Evolutionary conservation across 148 eudicot species (phyloP), one percentile per base, ranked within the genome.

Genomic region (Heliamphora exappendiculata): DNA sequence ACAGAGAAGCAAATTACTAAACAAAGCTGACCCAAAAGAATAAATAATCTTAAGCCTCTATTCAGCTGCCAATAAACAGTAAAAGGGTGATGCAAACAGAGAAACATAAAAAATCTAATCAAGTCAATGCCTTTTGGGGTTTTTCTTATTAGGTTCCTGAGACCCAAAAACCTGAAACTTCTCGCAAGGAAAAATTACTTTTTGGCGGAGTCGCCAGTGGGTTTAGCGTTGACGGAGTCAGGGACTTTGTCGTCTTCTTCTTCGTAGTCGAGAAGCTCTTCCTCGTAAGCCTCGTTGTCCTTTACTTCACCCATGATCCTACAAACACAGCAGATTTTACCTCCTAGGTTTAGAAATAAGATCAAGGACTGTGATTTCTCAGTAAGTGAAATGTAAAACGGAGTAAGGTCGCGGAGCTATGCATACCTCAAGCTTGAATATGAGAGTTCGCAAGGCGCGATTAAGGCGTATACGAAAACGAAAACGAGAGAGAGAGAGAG

Each of bases 221-320:
- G 50, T 67, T 85, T 87, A 19, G 72, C 82, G 69, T 66, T 79
- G 55, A 68, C 82, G 17, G 84, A 81, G 31, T 87, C 88, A 60
- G 81, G 88, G 26, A 84, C 87, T 41, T 87, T 87, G 13, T 87
- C 88, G 53, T 87, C 90, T 60, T 87, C 90, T 34, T 87, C 90
- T 44, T 87, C 90, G 79, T 87, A 87, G 75, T 87, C 90, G 70
- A 87, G 83, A 37, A 87, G 87, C 84, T 87, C 90, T 64, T 87
- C 90, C 44, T 85, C 90, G 78, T 87, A 87, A 16, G 78, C 90
- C 7, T 87, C 88, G 86, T 77, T 83, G 73, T 85, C 90, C 81
- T 76, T 85, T 1, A 75, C 75, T 54, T 87, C 88, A 34, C 82
- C 90, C 90, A 87, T 87, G 60, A 22, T 53, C 75, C 76, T 44